Percentiles rank a stretch among this genome's conserved stretches.
Conservation (phyloP, 352 stramenopile genomes). For the Phytophthora palmivora region DNA sequence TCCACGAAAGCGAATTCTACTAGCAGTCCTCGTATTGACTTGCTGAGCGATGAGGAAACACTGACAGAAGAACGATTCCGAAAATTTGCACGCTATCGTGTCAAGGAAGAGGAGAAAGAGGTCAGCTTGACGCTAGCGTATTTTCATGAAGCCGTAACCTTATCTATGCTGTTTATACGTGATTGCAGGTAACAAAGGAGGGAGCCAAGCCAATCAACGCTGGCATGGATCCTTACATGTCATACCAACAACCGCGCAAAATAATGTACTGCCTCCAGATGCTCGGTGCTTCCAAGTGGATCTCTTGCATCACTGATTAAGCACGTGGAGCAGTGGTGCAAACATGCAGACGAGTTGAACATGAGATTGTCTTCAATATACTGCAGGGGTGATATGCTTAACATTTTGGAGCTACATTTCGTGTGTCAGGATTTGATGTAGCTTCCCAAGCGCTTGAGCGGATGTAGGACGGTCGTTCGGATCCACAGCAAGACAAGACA, state of each 20-base stretch:
- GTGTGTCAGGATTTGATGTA: slow-evolving; percentile 22
- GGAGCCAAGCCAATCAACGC: slow-evolving; percentile 35
- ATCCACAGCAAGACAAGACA: slow-evolving; percentile 19
- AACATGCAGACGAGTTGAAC: not conserved
- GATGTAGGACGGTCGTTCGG: slow-evolving; percentile 16
- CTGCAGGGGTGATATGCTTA: not conserved
- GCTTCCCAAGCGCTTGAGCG: slow-evolving; percentile 18
- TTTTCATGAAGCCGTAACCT: not conserved
- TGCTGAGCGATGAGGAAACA: slow-evolving; percentile 57
- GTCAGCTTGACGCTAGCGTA: slow-evolving; percentile 23
- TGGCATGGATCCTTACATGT: slow-evolving; percentile 59
- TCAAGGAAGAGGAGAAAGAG: slow-evolving; percentile 47
- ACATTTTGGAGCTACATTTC: slow-evolving; percentile 13
- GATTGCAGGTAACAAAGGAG: slow-evolving; percentile 22
- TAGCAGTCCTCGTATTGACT: slow-evolving; percentile 16
- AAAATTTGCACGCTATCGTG: slow-evolving; percentile 65
- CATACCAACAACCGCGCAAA: slow-evolving; percentile 68
- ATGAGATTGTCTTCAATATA: not conserved
- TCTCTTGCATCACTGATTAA: slow-evolving; percentile 4
- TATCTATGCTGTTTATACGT: not conserved
- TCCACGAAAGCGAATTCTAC: not conserved
- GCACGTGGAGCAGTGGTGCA: not conserved
- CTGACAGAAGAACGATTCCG: slow-evolving; percentile 79
- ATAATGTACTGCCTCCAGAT: slow-evolving; percentile 63
- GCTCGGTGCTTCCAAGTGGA: slow-evolving; percentile 58